Conservation (phyloP, 164 flowering plant genomes). For the Litsea cubeba region DNA sequence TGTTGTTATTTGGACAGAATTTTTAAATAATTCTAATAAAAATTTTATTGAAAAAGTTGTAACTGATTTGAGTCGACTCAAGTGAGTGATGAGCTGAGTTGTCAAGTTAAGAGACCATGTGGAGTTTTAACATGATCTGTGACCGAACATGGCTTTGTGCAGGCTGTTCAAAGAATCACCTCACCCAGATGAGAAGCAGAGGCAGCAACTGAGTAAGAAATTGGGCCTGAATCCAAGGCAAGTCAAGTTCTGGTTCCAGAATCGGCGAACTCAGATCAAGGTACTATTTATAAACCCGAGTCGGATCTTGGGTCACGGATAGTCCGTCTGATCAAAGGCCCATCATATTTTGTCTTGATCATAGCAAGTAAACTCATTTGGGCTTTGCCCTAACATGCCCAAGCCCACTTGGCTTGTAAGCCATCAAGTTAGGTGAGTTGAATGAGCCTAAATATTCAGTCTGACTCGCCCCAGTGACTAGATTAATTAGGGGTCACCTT, state of each 20-base stretch:
- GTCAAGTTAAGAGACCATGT: not conserved
- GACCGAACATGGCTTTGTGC: conserved; percentile 7
- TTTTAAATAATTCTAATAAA: no score
- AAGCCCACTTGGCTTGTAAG: no score
- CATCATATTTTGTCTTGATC: not conserved
- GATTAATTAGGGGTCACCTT: no score
- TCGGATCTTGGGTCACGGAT: not conserved
- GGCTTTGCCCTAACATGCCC: no score
- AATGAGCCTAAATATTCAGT: no score
- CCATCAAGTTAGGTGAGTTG: no score
- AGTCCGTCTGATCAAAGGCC: not conserved
- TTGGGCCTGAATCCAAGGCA: conserved; percentile 97
- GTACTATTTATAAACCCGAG: conserved; percentile 20
- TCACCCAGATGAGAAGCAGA: conserved; percentile 99
- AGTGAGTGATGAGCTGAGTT: not conserved
- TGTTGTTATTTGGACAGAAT: no score
- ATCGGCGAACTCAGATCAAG: conserved; percentile 98
- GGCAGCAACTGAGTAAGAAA: conserved; percentile 92
- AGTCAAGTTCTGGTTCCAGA: conserved; percentile 99
- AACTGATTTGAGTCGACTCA: no score
- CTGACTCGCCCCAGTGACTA: no score
- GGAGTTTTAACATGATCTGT: not conserved
- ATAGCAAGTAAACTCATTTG: no score
- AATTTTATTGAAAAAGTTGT: no score
- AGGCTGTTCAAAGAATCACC: conserved; percentile 96